Percentiles rank a stretch among this genome's conserved stretches.
Evolutionary conservation across 2,329 filamentous ascomycete genomes (phyloP).

Genomic region (Pseudonectria buxi): DNA sequence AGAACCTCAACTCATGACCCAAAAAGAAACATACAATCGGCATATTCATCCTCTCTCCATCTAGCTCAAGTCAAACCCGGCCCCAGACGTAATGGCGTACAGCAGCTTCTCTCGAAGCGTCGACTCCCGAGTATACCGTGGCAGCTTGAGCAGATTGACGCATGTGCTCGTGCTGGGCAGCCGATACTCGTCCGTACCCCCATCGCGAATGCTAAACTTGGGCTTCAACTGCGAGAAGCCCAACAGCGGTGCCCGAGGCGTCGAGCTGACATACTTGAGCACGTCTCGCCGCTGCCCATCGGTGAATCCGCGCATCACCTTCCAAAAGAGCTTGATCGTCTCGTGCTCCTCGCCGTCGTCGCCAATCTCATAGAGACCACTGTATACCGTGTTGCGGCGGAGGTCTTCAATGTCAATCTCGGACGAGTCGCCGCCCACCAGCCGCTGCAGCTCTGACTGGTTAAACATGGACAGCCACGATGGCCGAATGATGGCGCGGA

Average conservation of each 20-base stretch:
- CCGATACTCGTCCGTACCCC: conserved; percentile 52
- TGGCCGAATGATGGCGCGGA: conserved; percentile 82
- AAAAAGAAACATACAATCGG: too few species aligned
- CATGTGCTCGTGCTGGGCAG: conserved; percentile 93
- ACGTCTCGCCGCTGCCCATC: conserved; percentile 78
- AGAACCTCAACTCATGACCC: too few species aligned
- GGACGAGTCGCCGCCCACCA: conserved; percentile 80
- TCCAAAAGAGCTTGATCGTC: conserved; percentile 83
- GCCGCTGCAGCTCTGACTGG: conserved; percentile 84
- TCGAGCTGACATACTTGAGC: conserved; percentile 92
- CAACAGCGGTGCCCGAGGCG: conserved; percentile 79
- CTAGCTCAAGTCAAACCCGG: conserved; percentile 79
- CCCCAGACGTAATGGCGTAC: conserved; percentile 83
- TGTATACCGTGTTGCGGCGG: conserved; percentile 75
- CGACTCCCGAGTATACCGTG: conserved; percentile 63
- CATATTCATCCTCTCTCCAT: not conserved
- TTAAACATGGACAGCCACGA: conserved; percentile 99
- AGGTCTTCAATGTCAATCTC: conserved; percentile 85
- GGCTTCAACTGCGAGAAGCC: conserved; percentile 85
- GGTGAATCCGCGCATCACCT: conserved; percentile 68
- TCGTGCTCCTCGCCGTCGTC: conserved; percentile 82
- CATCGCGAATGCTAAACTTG: conserved; percentile 83
- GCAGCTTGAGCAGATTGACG: conserved; percentile 89
- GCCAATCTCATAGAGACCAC: conserved; percentile 83
- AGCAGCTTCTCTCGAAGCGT: conserved; percentile 72